Conservation (phyloP, 2,329 filamentous ascomycete genomes). For the Curvularia sp. region DNA sequence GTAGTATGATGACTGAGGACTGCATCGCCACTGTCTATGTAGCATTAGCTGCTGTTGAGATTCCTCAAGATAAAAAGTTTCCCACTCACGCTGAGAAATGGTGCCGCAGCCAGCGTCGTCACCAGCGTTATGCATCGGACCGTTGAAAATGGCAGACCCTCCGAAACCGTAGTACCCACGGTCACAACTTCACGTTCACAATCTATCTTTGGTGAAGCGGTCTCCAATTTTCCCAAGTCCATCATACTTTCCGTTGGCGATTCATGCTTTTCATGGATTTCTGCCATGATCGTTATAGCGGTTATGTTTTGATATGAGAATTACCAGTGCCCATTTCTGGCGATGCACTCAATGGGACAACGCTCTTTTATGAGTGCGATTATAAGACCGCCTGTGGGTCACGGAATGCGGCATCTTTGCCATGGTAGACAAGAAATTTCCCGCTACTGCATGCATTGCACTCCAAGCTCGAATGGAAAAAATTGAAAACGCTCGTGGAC, state of each 20-base stretch:
- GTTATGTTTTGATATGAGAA: background rate
- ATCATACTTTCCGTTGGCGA: background rate
- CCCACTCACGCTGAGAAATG: slow-evolving; percentile 44
- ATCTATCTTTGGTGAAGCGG: background rate
- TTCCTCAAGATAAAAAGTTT: background rate
- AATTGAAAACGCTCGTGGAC: background rate
- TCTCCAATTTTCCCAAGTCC: slow-evolving; percentile 12
- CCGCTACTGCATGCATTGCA: background rate
- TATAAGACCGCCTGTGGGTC: background rate
- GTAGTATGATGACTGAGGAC: slow-evolving; percentile 68
- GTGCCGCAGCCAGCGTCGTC: slow-evolving; percentile 37
- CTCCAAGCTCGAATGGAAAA: background rate
- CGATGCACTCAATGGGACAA: background rate
- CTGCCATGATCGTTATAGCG: slow-evolving; percentile 1
- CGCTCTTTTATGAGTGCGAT: background rate
- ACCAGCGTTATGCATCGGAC: slow-evolving; percentile 41
- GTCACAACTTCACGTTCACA: slow-evolving; percentile 15
- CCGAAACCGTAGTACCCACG: slow-evolving; percentile 12
- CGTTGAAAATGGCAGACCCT: slow-evolving; percentile 40
- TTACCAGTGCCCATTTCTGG: background rate
- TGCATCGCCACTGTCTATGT: slow-evolving; percentile 64
- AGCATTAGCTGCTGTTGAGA: background rate
- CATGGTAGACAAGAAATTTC: background rate
- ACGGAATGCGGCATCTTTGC: background rate
- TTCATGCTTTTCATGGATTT: background rate